A percentile compares a stretch with the other conserved stretches of the same genome.
Evolutionary conservation across 2,329 filamentous ascomycete species (phyloP).

Genomic region (Penicillium frequentans): DNA sequence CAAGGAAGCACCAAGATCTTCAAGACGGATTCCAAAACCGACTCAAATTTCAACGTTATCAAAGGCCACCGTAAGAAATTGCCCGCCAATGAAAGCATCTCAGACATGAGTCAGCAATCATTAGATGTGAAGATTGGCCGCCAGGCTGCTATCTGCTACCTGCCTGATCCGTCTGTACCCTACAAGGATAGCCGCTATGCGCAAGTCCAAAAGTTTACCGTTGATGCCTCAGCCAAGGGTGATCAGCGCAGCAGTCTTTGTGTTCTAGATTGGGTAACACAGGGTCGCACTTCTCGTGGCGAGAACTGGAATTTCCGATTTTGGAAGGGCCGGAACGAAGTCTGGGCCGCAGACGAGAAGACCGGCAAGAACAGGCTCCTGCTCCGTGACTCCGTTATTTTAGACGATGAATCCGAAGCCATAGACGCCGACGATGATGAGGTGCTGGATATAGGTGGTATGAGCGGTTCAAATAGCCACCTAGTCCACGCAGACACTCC

Average conservation of each 20-base stretch:
- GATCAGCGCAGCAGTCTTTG: slow-evolving; percentile 61
- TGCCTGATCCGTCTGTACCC: slow-evolving; percentile 92
- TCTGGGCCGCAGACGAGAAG: slow-evolving; percentile 46
- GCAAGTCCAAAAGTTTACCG: slow-evolving; percentile 76
- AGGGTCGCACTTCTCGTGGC: slow-evolving; percentile 78
- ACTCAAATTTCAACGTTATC: slow-evolving; percentile 20
- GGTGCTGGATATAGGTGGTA: slow-evolving; percentile 34
- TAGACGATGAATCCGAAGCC: slow-evolving; percentile 56
- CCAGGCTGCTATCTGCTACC: slow-evolving; percentile 58
- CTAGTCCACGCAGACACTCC: slow-evolving; percentile 12
- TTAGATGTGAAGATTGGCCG: slow-evolving; percentile 51
- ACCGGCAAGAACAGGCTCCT: slow-evolving; percentile 61
- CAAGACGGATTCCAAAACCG: slow-evolving; percentile 60
- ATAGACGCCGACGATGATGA: slow-evolving; percentile 14
- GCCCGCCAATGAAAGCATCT: slow-evolving; percentile 41
- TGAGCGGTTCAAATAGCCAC: slow-evolving; percentile 10
- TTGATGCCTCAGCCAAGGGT: slow-evolving; percentile 45
- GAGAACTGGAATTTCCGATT: slow-evolving; percentile 82
- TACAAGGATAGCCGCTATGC: slow-evolving; percentile 82
- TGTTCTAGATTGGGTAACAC: slow-evolving; percentile 90
- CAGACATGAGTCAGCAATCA: slow-evolving; percentile 48
- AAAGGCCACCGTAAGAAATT: slow-evolving; percentile 27
- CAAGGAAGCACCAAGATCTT: slow-evolving; percentile 94
- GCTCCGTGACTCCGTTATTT: slow-evolving; percentile 79
- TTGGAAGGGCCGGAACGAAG: slow-evolving; percentile 84